Evolutionary conservation across 2,329 filamentous ascomycete species (phyloP).

Genomic region (Neonectria punicea): DNA sequence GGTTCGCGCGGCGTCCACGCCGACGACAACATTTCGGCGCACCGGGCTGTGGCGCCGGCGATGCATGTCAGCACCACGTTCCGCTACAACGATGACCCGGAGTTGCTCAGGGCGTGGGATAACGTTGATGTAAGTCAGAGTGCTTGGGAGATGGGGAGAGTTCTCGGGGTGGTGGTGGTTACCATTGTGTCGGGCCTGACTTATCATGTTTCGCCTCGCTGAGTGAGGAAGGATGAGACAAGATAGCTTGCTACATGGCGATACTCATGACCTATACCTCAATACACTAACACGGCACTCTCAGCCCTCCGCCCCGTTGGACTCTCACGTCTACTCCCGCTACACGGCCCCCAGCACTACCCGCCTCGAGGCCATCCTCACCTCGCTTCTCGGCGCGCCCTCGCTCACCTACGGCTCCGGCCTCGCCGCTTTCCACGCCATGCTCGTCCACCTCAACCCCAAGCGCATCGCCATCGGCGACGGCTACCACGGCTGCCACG

Average conservation of each 20-base stretch:
- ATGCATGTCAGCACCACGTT: constrained; percentile 94
- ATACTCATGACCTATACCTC: background rate
- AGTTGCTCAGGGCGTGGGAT: constrained; percentile 64
- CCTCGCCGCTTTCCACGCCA: constrained; percentile 86
- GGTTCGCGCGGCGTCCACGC: constrained; percentile 83
- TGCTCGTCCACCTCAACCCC: constrained; percentile 86
- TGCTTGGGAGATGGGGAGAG: constrained; percentile 6
- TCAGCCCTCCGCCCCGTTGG: constrained; percentile 62
- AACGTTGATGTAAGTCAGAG: constrained; percentile 64
- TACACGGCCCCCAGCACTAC: constrained; percentile 81
- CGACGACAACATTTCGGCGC: constrained; percentile 79
- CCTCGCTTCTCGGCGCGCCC: constrained; percentile 75
- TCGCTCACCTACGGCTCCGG: constrained; percentile 85
- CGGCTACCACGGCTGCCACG: constrained; percentile 95
- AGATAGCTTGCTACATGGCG: background rate
- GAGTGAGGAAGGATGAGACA: background rate
- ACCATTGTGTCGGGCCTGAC: background rate
- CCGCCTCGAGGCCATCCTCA: constrained; percentile 85
- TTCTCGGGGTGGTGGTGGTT: background rate
- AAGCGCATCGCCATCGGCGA: constrained; percentile 82
- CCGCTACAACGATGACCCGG: constrained; percentile 79
- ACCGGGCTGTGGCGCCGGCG: constrained; percentile 85
- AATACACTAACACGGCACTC: constrained; percentile 29
- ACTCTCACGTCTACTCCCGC: constrained; percentile 86
- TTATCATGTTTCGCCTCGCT: background rate